Evolutionary conservation across 202 grass and related monocot species (phyloP), one percentile per base, ranked within the genome.

Genomic region (Schoenoplectus triqueter): DNA sequence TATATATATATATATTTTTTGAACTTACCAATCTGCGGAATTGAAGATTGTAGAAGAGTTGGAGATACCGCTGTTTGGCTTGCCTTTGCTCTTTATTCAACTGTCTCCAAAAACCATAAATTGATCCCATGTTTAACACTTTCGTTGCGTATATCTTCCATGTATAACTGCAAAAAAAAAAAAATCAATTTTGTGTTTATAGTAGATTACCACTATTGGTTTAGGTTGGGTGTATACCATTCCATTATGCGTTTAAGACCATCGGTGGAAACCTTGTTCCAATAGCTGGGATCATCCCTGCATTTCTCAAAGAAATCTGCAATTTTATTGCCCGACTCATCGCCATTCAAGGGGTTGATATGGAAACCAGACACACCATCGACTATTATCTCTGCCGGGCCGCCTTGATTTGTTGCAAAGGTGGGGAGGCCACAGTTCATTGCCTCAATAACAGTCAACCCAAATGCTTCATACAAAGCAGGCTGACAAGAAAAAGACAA

Each of bases 141-240:
- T 66, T 98, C 60, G 83, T 91, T 39, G 96, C 93, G 10, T 98
- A 98, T 31, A 98, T 98, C 87, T 98, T 92, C 96, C 96, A 95
- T 44, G 96, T 94, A 77, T 98, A 98, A 61, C 96, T 98, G 90
- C 69, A 69, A 11, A 80, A 64, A 64, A 78, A 54, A 55, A 56
- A 39, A 17, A 48, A 7, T n/a, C 39, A 62, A 3, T 3, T 3
- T 66, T 57, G 7, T 19, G 51, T 5, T 4, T 19, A 10, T 51
- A 47, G 17, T 59, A 22, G 7, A 40, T 31, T 71, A 22, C 9
- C 85, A 8, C n/a, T 22, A 41, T 3, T 7, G 45, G 55, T 5
- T 66, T 55, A 51, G 39, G 31, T 22, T 8, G 11, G 56, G 20
- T 15, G 44, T n/a, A 1, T 89, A 98, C 95, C 93, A 94, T 84